These are phyloP conservation scores for Metarhizium anisopliae DNA, from an alignment of 2,329 filamentous ascomycete species.

Conservation along the genomic window DNA sequence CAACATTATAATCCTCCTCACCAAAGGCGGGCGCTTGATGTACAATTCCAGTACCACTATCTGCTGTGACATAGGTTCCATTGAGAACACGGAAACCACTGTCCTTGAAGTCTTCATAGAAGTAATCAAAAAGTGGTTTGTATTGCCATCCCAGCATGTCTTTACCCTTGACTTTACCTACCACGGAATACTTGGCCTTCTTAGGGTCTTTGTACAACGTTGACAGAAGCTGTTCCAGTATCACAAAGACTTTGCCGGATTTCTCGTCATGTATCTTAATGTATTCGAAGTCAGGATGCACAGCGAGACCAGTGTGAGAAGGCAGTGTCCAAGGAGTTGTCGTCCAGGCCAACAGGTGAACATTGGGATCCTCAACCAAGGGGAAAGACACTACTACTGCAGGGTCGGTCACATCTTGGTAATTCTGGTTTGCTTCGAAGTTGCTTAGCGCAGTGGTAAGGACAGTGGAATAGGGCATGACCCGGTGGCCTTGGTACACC, in stretches of 20 bases:
- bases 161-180: slow-evolving; percentile 71
- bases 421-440: slow-evolving; percentile 90
- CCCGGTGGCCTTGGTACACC: slow-evolving; percentile 82
- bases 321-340: slow-evolving; percentile 82
- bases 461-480: slow-evolving; percentile 93
- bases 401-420: slow-evolving; percentile 86
- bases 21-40: slow-evolving; percentile 91
- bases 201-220: slow-evolving; percentile 92
- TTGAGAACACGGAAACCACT: slow-evolving; percentile 73
- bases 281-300: slow-evolving; percentile 77
- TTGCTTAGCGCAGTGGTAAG: slow-evolving; percentile 85
- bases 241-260: slow-evolving; percentile 73
- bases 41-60: slow-evolving; percentile 87
- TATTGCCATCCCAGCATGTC: slow-evolving; percentile 87
- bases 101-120: slow-evolving; percentile 82
- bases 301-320: slow-evolving; percentile 68
- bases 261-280: slow-evolving; percentile 77
- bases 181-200: slow-evolving; percentile 83
- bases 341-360: slow-evolving; percentile 76
- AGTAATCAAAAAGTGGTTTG: slow-evolving; percentile 81
- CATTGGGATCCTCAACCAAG: slow-evolving; percentile 65
- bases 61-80: slow-evolving; percentile 77
- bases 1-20: slow-evolving; percentile 90
- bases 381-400: slow-evolving; percentile 85
- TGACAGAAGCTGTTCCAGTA: slow-evolving; percentile 70